Evolutionary conservation across 2,329 filamentous ascomycete species (phyloP).

Genomic region (Fusarium sp.): DNA sequence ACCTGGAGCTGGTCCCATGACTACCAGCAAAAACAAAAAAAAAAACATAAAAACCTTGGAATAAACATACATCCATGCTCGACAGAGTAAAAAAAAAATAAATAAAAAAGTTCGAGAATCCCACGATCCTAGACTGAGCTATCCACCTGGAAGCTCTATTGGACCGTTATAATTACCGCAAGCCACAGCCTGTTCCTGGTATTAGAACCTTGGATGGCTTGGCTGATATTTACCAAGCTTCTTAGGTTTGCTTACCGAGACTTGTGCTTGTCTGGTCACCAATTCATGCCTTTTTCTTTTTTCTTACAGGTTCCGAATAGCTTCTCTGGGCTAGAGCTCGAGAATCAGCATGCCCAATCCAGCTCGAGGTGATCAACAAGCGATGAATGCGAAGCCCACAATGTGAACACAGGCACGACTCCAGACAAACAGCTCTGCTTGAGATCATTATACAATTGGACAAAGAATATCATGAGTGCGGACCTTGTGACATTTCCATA

Average conservation of each 20-base stretch:
- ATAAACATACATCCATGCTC: conserved; percentile 18
- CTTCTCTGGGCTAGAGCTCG: no score
- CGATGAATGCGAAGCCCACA: not conserved
- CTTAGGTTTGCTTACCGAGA: not conserved
- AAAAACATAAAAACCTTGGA: conserved; percentile 38
- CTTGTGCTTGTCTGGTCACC: not conserved
- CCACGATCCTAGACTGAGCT: conserved; percentile 5
- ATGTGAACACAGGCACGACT: not conserved
- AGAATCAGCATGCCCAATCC: no score
- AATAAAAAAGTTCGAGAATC: conserved; percentile 7
- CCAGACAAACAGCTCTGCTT: not conserved
- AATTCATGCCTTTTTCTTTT: no score
- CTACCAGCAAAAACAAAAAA: conserved; percentile 43
- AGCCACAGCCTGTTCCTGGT: conserved; percentile 23
- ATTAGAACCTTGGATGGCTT: not conserved
- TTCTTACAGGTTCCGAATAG: no score
- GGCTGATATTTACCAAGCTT: not conserved
- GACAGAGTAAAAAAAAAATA: conserved; percentile 25
- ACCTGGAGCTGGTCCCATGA: conserved; percentile 39
- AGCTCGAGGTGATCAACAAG: not conserved
- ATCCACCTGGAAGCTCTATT: conserved; percentile 11
- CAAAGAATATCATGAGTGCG: not conserved
- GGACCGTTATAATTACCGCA: conserved; percentile 24
- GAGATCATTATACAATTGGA: not conserved
- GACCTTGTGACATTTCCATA: not conserved